Percentiles rank a stretch among this genome's conserved stretches.
These are phyloP conservation scores for Lojkania enalia DNA, from an alignment of 2,329 filamentous ascomycete species.

Conservation along the genomic window DNA sequence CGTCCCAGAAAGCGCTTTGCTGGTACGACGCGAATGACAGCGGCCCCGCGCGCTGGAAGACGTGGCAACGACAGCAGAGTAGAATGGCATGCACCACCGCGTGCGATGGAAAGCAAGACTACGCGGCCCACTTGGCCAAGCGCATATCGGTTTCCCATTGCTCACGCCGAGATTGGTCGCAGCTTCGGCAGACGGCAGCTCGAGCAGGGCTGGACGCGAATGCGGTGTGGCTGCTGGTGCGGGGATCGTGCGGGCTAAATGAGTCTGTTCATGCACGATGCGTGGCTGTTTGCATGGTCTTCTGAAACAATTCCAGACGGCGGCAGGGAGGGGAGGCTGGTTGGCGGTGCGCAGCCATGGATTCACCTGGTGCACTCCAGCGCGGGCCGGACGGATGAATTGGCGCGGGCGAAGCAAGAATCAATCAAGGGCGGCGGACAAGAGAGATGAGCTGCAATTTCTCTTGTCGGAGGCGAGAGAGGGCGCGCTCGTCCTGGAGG, in stretches of 20 bases:
- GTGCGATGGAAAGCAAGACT: slow-evolving; percentile 1
- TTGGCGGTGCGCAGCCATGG: not conserved
- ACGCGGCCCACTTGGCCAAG: slow-evolving; percentile 13
- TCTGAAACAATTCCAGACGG: slow-evolving; percentile 16
- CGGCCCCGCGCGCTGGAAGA: not conserved
- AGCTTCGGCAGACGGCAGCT: slow-evolving; percentile 10
- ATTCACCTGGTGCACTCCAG: not conserved
- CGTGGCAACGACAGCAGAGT: not conserved
- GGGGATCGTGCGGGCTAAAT: slow-evolving; percentile 11
- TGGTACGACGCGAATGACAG: not conserved
- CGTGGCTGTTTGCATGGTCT: slow-evolving; percentile 15
- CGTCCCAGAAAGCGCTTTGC: not conserved
- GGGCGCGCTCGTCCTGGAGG: not conserved
- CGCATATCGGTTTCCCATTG: slow-evolving; percentile 14
- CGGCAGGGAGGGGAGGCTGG: slow-evolving; percentile 1
- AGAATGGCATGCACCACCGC: not conserved
- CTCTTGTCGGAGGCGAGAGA: slow-evolving; percentile 1
- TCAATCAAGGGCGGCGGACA: not conserved
- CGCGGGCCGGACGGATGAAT: not conserved
- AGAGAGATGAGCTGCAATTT: slow-evolving; percentile 8
- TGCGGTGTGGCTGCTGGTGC: slow-evolving; percentile 3
- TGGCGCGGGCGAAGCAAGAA: too few relatives aligned
- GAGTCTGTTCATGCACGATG: slow-evolving; percentile 11
- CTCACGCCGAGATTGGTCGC: slow-evolving; percentile 13
- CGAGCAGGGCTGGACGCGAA: slow-evolving; percentile 6